These are phyloP conservation scores for Rubia yunnanensis DNA, from an alignment of 257 asterid species.

Conservation along the genomic window DNA sequence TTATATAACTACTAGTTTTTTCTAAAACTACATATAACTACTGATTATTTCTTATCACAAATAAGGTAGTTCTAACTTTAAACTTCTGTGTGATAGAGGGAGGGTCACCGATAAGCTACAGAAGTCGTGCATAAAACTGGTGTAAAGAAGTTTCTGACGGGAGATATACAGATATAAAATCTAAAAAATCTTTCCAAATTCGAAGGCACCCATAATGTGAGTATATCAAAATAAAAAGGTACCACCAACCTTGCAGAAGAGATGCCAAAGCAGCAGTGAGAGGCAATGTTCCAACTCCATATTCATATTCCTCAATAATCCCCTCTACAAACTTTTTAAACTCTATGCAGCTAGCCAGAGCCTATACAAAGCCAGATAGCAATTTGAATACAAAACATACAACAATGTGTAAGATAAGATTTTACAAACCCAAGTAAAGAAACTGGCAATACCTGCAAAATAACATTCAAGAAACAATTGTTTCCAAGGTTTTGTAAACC, in stretches of 20 bases:
- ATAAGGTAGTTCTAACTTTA: background rate
- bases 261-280: slow-evolving; percentile 48
- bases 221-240: background rate
- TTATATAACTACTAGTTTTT: background rate
- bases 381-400: background rate
- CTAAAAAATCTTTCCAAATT: background rate
- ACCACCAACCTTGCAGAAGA: slow-evolving; percentile 51
- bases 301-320: slow-evolving; percentile 41
- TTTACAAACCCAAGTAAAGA: background rate
- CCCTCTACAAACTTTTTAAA: slow-evolving; percentile 43
- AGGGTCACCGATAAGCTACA: background rate
- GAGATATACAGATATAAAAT: background rate
- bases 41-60: background rate
- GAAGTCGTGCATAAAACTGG: background rate
- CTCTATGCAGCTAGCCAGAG: slow-evolving; percentile 71
- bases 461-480: slow-evolving; percentile 83
- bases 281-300: slow-evolving; percentile 30
- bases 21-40: background rate
- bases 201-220: background rate
- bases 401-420: background rate
- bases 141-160: background rate
- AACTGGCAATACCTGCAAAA: slow-evolving; percentile 57
- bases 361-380: slow-evolving; percentile 29
- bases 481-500: slow-evolving; percentile 82
- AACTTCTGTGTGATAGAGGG: background rate